phyloP scores from a whole-genome alignment of 257 asterid genomes.

The Scutellaria galericulata region DNA sequence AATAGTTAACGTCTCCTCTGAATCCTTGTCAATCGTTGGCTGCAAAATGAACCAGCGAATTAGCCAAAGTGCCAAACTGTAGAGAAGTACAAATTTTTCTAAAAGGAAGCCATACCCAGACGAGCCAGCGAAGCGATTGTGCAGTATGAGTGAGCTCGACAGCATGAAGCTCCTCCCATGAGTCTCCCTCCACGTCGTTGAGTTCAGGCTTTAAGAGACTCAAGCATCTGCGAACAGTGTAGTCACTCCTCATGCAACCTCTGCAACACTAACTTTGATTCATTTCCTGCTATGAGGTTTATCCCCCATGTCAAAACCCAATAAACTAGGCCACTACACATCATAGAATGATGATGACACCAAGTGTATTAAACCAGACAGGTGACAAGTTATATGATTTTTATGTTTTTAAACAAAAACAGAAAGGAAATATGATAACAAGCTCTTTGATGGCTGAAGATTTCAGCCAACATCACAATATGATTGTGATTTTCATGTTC shows the following conservation, averaged over 20 bases:
- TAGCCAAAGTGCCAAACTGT: slow-evolving; percentile 7
- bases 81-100: not conserved
- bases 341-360: slow-evolving; percentile 7
- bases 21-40: slow-evolving; percentile 81
- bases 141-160: slow-evolving; percentile 62
- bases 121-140: slow-evolving; percentile 88
- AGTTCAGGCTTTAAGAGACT: slow-evolving; percentile 69
- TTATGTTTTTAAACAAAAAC: not conserved
- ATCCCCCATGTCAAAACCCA: slow-evolving; percentile 52
- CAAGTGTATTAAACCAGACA: slow-evolving; percentile 12
- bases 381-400: not conserved
- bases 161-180: slow-evolving; percentile 96
- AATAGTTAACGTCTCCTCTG: slow-evolving; percentile 55
- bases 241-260: slow-evolving; percentile 78
- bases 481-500: slow-evolving; percentile 4
- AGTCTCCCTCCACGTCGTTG: slow-evolving; percentile 67
- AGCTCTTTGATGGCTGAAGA: not conserved
- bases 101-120: slow-evolving; percentile 68
- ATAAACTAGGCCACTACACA: slow-evolving; percentile 35
- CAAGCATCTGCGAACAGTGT: slow-evolving; percentile 69
- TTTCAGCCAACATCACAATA: not conserved
- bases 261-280: slow-evolving; percentile 80
- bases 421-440: not conserved
- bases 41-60: slow-evolving; percentile 37
- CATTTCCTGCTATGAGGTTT: slow-evolving; percentile 66